A percentile compares a stretch with the other conserved stretches of the same genome.
Conservation (phyloP, 331 rosid species). For the Erythrophleum ivorense region DNA sequence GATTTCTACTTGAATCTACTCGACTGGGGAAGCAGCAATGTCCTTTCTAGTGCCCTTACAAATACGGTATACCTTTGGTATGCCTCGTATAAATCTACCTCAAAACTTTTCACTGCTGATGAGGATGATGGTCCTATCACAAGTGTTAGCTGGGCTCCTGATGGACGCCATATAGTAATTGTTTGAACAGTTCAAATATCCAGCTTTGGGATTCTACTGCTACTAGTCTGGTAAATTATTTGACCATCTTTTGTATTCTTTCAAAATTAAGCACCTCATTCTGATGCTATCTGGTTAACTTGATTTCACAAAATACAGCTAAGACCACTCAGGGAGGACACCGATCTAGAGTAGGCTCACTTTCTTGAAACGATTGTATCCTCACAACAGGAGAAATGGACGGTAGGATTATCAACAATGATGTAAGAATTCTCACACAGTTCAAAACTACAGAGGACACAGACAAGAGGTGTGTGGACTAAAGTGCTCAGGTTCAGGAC, state of each 20-base stretch:
- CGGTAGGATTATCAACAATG: slow-evolving; percentile 53
- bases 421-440: slow-evolving; percentile 58
- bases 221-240: slow-evolving; percentile 45
- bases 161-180: slow-evolving; percentile 79
- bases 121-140: slow-evolving; percentile 85
- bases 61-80: slow-evolving; percentile 79
- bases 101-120: slow-evolving; percentile 71
- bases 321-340: slow-evolving; percentile 61
- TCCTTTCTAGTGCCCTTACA: slow-evolving; percentile 75
- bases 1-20: slow-evolving; percentile 82
- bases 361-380: slow-evolving; percentile 60
- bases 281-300: background rate
- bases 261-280: background rate
- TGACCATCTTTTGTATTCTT: background rate
- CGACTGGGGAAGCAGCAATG: slow-evolving; percentile 82
- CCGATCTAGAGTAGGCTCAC: slow-evolving; percentile 52
- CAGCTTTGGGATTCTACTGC: slow-evolving; percentile 88
- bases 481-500: slow-evolving; percentile 64
- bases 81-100: slow-evolving; percentile 65
- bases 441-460: slow-evolving; percentile 58
- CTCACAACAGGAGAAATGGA: slow-evolving; percentile 67
- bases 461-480: slow-evolving; percentile 65
- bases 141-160: slow-evolving; percentile 89
- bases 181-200: slow-evolving; percentile 74
- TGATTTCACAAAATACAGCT: slow-evolving; percentile 50